These are phyloP conservation scores for Penicillium roqueforti DNA, from an alignment of 495 filamentous ascomycete species.

Conservation along the genomic window DNA sequence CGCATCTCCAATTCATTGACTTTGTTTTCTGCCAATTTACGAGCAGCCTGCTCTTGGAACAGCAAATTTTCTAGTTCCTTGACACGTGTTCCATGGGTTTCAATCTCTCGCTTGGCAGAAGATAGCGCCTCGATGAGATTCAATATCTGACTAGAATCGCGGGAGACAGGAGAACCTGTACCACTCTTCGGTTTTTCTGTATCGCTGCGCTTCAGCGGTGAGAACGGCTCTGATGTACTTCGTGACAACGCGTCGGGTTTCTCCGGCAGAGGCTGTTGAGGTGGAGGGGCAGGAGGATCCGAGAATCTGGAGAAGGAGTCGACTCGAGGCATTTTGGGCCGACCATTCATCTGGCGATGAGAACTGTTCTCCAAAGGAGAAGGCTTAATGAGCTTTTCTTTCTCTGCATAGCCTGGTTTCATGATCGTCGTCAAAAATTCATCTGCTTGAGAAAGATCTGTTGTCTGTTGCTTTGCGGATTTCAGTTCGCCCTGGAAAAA, in stretches of 20 bases:
- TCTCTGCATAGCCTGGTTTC: conserved; percentile 61
- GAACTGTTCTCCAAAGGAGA: conserved; percentile 35
- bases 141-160: conserved; percentile 69
- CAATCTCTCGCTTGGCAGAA: conserved; percentile 73
- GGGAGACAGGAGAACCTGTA: conserved; percentile 58
- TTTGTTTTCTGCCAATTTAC: conserved; percentile 77
- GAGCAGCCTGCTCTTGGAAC: conserved; percentile 71
- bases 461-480: conserved; percentile 77
- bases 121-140: conserved; percentile 78
- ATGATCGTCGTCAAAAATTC: conserved; percentile 75
- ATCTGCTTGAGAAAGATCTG: conserved; percentile 75
- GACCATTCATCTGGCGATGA: conserved; percentile 42
- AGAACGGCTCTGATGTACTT: conserved; percentile 39
- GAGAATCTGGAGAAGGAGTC: conserved; percentile 63
- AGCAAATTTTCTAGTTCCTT: conserved; percentile 78
- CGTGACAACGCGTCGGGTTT: conserved; percentile 69
- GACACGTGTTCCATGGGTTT: conserved; percentile 70
- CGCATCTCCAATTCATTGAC: conserved; percentile 64
- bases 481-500: conserved; percentile 74
- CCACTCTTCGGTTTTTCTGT: conserved; percentile 66
- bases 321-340: conserved; percentile 54
- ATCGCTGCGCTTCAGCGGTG: conserved; percentile 63
- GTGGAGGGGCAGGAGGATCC: conserved; percentile 86
- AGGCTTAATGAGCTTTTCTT: conserved; percentile 48
- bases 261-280: conserved; percentile 84